A percentile compares a stretch with the other conserved stretches of the same genome.
These are phyloP conservation scores for Eudorina sp. DNA, from an alignment of 139 green algal species.

Conservation along the genomic window DNA sequence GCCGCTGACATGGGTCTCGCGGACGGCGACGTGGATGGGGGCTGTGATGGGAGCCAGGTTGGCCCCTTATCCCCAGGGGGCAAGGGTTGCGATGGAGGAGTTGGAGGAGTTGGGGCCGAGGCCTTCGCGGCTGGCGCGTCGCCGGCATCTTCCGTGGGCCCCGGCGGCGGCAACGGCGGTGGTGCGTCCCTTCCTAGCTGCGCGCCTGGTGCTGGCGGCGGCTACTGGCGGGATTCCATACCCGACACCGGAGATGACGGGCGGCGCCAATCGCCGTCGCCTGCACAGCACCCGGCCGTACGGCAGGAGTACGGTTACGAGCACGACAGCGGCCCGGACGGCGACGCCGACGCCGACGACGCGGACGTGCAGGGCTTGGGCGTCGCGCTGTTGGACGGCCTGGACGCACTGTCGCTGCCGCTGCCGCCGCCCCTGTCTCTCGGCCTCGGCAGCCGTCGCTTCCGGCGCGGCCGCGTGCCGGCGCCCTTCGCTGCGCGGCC, in stretches of 20 bases:
- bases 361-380: neutral
- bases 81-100: no score
- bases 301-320: neutral
- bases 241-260: no score
- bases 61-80: neutral
- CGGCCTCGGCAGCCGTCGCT: neutral
- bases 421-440: neutral
- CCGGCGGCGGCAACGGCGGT: neutral
- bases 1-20: neutral
- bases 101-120: no score
- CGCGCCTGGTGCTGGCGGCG: no score
- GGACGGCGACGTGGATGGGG: neutral
- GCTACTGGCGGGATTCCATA: no score
- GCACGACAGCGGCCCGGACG: neutral
- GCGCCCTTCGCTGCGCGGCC: neutral
- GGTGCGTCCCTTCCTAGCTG: no score
- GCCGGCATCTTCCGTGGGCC: neutral
- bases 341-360: neutral
- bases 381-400: neutral
- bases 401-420: slow-evolving; percentile 2
- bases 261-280: no score
- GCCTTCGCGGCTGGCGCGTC: neutral
- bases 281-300: neutral
- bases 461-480: neutral
- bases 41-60: neutral